Evolutionary conservation across 768 basidiomycete species (phyloP), one percentile per base, ranked within the genome.

Genomic region (Leccinum incarnatum): DNA sequence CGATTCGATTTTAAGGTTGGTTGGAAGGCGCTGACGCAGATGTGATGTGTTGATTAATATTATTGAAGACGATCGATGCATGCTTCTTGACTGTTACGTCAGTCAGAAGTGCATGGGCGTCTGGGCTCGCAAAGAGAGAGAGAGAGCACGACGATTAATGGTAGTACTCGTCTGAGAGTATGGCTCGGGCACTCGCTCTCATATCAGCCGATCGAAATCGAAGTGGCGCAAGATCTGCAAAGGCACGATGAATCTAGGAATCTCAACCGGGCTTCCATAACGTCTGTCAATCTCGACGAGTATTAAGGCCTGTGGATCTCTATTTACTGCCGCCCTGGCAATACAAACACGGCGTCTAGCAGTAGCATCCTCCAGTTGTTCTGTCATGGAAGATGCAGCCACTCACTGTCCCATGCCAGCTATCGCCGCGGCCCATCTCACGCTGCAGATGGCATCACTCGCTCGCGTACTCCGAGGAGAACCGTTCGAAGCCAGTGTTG

Each of bases 391-490:
- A 61, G 63, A 21, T 15, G 40, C 37, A 46, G 30, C 50, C 54
- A 27, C 34, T 37, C 54, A 40, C 45, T 45, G 53, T 64, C 42
- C 23, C 30, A 25, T 42, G 27, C 50, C 45, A 50, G 59, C 37
- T 68, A 68, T 70, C 66, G 49, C 67, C 67, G 68, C 67, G 67
- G 68, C 51, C 52, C 63, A 67, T 67, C 65, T 67, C 32, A 19
- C 17, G 50, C 17, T 47, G 46, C 30, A 52, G 58, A 58, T 56
- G 25, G 25, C 19, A 53, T 47, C 34, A 14, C 32, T 60, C 37
- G 25, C 29, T 60, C 25, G 54, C 48, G 51, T 42, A 27, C 59
- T 65, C 69, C 69, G 69, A 71, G 69, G 69, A 69, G 66, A 56
- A 62, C 45, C 58, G n/a, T 51, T 48, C 63, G 53, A 55, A 62